Conservation (phyloP, 257 asterid species). For the Dorcoceras hygrometricum region DNA sequence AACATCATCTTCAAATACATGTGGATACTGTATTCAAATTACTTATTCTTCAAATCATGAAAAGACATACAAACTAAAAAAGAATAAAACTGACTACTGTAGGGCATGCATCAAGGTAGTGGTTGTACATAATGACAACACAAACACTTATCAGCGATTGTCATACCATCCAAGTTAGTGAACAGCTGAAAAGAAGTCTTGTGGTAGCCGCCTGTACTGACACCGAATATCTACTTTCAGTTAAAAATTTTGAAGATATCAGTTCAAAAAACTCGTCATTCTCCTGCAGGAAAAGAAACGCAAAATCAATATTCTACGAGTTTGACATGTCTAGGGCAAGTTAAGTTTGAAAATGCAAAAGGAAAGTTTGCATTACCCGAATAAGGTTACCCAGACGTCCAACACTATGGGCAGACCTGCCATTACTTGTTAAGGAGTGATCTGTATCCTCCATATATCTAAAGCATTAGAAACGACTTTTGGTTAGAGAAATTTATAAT, state of each 20-base stretch:
- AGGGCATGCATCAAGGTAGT: slow-evolving; percentile 1
- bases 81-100: slow-evolving; percentile 1
- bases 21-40: slow-evolving; percentile 79
- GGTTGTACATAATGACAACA: background rate
- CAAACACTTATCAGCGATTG: slow-evolving; percentile 7
- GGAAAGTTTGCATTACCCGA: slow-evolving; percentile 50
- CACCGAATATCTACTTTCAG: slow-evolving; percentile 66
- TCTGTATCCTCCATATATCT: slow-evolving; percentile 82
- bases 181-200: slow-evolving; percentile 91
- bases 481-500: background rate
- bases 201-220: slow-evolving; percentile 74
- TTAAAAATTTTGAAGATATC: slow-evolving; percentile 69
- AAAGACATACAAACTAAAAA: background rate
- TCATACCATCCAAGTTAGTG: slow-evolving; percentile 84
- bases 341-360: slow-evolving; percentile 20
- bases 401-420: slow-evolving; percentile 77
- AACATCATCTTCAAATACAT: slow-evolving; percentile 84
- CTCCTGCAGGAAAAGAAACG: slow-evolving; percentile 58
- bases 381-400: slow-evolving; percentile 92
- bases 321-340: background rate
- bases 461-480: slow-evolving; percentile 22
- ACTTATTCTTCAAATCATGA: background rate
- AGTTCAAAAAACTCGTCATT: slow-evolving; percentile 86
- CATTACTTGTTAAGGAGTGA: slow-evolving; percentile 59
- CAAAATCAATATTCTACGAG: slow-evolving; percentile 17